Percentiles rank a stretch among this genome's conserved stretches.
These are phyloP conservation scores for Lactifluus volemus DNA, from an alignment of 768 basidiomycete genomes.

Conservation along the genomic window DNA sequence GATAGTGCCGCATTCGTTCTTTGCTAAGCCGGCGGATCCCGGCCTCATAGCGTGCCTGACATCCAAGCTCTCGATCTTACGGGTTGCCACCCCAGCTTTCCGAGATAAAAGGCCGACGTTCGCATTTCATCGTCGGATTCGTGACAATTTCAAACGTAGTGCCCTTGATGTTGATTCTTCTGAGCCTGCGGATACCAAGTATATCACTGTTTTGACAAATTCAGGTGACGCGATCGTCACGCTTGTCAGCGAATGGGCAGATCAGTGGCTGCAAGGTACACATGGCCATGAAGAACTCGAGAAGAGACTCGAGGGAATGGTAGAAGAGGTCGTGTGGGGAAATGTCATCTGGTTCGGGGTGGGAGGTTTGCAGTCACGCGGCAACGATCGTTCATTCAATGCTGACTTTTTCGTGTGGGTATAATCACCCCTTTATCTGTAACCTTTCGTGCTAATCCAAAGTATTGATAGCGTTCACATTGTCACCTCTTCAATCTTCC, in stretches of 20 bases:
- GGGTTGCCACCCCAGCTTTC: conserved; percentile 21
- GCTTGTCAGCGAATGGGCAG: conserved; percentile 20
- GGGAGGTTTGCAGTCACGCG: conserved; percentile 37
- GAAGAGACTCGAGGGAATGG: conserved; percentile 39
- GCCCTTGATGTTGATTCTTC: conserved; percentile 1
- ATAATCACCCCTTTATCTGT: conserved; percentile 3
- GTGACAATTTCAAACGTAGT: conserved; percentile 26
- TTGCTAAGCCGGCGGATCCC: conserved; percentile 4
- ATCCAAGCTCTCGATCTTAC: conserved; percentile 19
- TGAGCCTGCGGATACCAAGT: not conserved
- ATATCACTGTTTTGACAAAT: conserved; percentile 13
- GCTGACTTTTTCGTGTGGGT: conserved; percentile 57
- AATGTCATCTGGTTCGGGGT: conserved; percentile 47
- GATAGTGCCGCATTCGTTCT: conserved; percentile 28
- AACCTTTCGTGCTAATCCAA: not conserved
- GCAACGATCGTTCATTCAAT: conserved; percentile 32
- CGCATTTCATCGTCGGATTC: conserved; percentile 45
- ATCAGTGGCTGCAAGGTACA: conserved; percentile 10
- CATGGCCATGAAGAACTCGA: conserved; percentile 16
- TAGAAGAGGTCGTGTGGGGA: conserved; percentile 56
- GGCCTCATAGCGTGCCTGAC: conserved; percentile 21
- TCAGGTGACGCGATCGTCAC: conserved; percentile 16
- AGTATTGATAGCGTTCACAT: conserved; percentile 43
- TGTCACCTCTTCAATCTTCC: conserved; percentile 57
- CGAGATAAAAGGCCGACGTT: conserved; percentile 32